Evolutionary conservation across 2,329 filamentous ascomycete species (phyloP).

Genomic region (Talaromyces verruculosus): DNA sequence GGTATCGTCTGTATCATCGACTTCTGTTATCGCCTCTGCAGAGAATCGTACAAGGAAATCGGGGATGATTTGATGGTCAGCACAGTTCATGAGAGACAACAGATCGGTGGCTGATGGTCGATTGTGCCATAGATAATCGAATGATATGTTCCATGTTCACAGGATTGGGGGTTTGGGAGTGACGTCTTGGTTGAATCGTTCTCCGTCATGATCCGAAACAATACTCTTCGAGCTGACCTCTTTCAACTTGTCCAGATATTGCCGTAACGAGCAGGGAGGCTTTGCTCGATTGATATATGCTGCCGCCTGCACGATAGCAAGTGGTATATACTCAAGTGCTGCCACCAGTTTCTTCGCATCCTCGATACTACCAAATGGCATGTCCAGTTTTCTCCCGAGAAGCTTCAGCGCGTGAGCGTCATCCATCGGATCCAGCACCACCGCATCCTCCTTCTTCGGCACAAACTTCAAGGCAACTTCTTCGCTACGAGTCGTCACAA

Average conservation of each 20-base stretch:
- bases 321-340: not conserved
- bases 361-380: not conserved
- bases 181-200: not conserved
- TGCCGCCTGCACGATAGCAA: conserved; percentile 1
- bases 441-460: not conserved
- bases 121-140: not conserved
- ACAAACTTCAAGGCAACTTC: not conserved
- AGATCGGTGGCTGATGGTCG: not conserved
- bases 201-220: not conserved
- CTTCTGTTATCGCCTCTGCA: not conserved
- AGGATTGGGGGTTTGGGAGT: not conserved
- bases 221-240: not conserved
- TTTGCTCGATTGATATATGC: conserved; percentile 4
- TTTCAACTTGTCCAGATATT: not conserved
- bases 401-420: not conserved
- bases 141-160: not conserved
- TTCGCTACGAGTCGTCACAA: not conserved
- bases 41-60: not conserved
- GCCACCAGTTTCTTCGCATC: not conserved
- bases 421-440: not conserved
- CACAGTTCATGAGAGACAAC: not conserved
- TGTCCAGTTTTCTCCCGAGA: not conserved
- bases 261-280: not conserved
- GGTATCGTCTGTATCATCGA: not conserved
- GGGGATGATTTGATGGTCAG: not conserved